Evolutionary conservation across 73 alveolate genomes (phyloP).

Genomic region (Urostyla sp.): DNA sequence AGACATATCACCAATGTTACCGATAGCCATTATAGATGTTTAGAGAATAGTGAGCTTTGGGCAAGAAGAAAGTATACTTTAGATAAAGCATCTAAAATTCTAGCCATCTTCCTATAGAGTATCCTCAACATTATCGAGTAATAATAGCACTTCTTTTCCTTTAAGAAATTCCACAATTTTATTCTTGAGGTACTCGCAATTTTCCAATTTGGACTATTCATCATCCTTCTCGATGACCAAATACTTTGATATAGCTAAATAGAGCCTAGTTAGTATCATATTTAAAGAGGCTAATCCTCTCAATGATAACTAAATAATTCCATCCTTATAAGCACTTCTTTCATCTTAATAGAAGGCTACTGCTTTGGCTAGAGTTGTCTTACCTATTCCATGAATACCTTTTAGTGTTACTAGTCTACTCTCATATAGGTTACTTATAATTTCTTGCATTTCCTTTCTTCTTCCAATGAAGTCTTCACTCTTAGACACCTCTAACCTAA

Average conservation of each 20-base stretch:
- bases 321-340: conserved; percentile 63
- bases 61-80: conserved; percentile 36
- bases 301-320: conserved; percentile 39
- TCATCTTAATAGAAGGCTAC: conserved; percentile 58
- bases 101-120: conserved; percentile 50
- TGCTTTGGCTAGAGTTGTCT: conserved; percentile 66
- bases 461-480: conserved; percentile 75
- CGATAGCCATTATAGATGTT: conserved; percentile 40
- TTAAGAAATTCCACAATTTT: conserved; percentile 3
- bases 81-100: conserved; percentile 27
- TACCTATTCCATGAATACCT: conserved; percentile 78
- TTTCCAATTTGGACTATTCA: conserved; percentile 1
- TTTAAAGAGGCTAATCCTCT: conserved; percentile 56
- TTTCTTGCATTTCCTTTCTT: conserved; percentile 56
- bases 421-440: conserved; percentile 4
- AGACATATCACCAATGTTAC: conserved; percentile 28
- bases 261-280: conserved; percentile 63
- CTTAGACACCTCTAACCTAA: conserved; percentile 32
- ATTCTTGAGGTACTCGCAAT: neutral
- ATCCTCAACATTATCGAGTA: conserved; percentile 70
- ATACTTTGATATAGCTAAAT: neutral
- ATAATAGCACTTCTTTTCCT: conserved; percentile 53
- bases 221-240: neutral
- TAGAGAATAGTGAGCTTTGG: conserved; percentile 27
- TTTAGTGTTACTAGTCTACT: conserved; percentile 61